A percentile compares a stretch with the other conserved stretches of the same genome.
These are phyloP conservation scores for Pontederia crassipes DNA, from an alignment of 176 grass and related monocot species.

Conservation along the genomic window DNA sequence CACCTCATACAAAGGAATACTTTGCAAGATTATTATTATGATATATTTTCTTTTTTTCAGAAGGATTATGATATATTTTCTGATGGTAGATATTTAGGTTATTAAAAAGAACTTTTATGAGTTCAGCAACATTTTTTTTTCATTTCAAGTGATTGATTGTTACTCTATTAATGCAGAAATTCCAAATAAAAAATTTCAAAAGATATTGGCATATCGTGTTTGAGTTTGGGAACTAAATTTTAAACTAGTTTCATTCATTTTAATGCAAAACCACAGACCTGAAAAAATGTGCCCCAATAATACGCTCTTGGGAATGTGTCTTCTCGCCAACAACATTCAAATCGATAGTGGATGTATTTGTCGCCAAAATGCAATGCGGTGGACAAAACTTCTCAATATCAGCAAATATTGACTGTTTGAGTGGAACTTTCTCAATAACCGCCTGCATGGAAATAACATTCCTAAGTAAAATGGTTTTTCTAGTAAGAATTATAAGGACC, in stretches of 20 bases:
- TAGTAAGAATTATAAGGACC: not conserved
- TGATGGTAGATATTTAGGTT: no score
- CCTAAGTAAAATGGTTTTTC: not conserved
- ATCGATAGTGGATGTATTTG: constrained; percentile 95
- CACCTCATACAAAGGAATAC: no score
- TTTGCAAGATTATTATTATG: no score
- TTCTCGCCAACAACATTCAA: constrained; percentile 80
- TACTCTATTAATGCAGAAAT: no score
- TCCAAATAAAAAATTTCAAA: no score
- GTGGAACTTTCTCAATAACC: constrained; percentile 88
- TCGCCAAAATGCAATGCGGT: constrained; percentile 84
- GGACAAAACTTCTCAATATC: constrained; percentile 81
- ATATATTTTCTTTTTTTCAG: no score
- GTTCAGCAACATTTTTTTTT: no score
- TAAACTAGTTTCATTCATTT: not conserved
- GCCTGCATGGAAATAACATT: constrained; percentile 41
- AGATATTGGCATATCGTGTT: no score
- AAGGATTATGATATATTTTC: no score
- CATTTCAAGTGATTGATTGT: no score
- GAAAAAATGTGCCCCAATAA: constrained; percentile 98
- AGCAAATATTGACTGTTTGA: constrained; percentile 98
- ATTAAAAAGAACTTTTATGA: no score
- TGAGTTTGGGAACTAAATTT: no score
- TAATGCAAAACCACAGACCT: constrained; percentile 37
- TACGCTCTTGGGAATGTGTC: constrained; percentile 78